Evolutionary conservation across 2,329 filamentous ascomycete genomes (phyloP).

Genomic region (Septoria petroselini): DNA sequence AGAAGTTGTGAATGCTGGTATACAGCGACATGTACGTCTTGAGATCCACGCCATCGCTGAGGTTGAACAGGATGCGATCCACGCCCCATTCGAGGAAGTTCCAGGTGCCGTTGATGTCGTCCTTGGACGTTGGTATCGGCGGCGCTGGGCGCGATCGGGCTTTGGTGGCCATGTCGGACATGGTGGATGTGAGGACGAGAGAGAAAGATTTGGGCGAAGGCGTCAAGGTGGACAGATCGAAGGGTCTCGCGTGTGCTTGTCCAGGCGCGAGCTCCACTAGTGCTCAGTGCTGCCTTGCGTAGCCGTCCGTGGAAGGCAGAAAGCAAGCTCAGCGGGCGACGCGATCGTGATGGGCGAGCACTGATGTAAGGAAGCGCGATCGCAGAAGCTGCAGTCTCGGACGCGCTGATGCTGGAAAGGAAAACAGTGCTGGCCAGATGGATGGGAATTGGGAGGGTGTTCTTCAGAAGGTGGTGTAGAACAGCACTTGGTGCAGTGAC

Average conservation of each 20-base stretch:
- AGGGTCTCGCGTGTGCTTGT: slow-evolving; percentile 5
- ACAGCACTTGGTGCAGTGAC: too few relatives aligned
- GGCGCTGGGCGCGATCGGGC: slow-evolving; percentile 25
- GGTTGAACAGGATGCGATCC: slow-evolving; percentile 86
- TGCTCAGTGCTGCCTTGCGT: slow-evolving; percentile 1
- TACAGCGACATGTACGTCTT: slow-evolving; percentile 97
- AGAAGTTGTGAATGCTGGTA: slow-evolving; percentile 98
- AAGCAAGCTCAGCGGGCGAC: slow-evolving; percentile 2
- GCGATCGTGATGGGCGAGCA: not conserved
- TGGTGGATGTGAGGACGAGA: slow-evolving; percentile 19
- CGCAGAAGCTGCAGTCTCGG: too few relatives aligned
- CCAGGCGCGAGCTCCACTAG: slow-evolving; percentile 1
- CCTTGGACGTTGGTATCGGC: slow-evolving; percentile 38
- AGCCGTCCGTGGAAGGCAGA: slow-evolving; percentile 1
- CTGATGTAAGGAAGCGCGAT: too few relatives aligned
- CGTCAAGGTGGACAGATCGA: slow-evolving; percentile 2
- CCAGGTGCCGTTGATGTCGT: slow-evolving; percentile 57
- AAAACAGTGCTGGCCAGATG: too few relatives aligned
- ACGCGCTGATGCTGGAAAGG: too few relatives aligned
- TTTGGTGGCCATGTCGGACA: slow-evolving; percentile 30
- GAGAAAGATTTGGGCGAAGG: slow-evolving; percentile 1
- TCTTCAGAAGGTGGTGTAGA: too few relatives aligned
- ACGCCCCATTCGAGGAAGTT: slow-evolving; percentile 83
- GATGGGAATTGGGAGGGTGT: too few relatives aligned
- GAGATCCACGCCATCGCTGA: slow-evolving; percentile 92